Percentiles rank a stretch among this genome's conserved stretches.
These are phyloP conservation scores for Nelumbo lutea DNA, from an alignment of 164 flowering plant species.

Conservation along the genomic window DNA sequence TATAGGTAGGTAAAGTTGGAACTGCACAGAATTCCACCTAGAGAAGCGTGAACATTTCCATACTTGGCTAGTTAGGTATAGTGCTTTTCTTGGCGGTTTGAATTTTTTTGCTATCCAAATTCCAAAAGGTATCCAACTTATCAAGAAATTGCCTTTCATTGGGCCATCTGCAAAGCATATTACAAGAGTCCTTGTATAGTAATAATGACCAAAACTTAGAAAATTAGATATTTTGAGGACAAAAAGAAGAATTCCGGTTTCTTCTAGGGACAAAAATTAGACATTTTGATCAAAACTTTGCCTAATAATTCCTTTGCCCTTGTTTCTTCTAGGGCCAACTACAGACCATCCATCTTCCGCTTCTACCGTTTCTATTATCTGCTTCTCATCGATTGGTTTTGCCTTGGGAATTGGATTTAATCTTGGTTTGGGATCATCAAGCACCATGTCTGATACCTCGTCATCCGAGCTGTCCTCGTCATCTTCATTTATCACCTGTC, in stretches of 20 bases:
- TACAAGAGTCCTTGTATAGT: too few species aligned
- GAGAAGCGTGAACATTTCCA: too few species aligned
- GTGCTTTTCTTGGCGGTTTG: too few species aligned
- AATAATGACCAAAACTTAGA: too few species aligned
- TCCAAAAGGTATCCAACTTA: too few species aligned
- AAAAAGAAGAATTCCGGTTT: background rate
- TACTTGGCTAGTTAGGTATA: too few species aligned
- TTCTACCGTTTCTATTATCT: slow-evolving; percentile 10
- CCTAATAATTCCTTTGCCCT: slow-evolving; percentile 22
- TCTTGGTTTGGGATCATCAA: slow-evolving; percentile 15
- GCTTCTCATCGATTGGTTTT: slow-evolving; percentile 1
- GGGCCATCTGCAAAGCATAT: too few species aligned
- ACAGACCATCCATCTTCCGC: slow-evolving; percentile 32
- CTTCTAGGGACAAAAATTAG: background rate
- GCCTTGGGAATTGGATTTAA: slow-evolving; percentile 8
- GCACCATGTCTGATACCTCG: slow-evolving; percentile 6
- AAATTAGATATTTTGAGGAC: too few species aligned
- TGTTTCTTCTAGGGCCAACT: slow-evolving; percentile 21
- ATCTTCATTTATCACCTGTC: slow-evolving; percentile 8
- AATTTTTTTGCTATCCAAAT: too few species aligned
- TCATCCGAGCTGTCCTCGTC: slow-evolving; percentile 14
- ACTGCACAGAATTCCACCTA: too few species aligned
- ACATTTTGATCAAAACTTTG: background rate
- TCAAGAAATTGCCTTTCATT: too few species aligned
- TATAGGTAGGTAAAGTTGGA: too few species aligned